Evolutionary conservation across 148 eudicot species (phyloP).

Genomic region (Cornus controversa): DNA sequence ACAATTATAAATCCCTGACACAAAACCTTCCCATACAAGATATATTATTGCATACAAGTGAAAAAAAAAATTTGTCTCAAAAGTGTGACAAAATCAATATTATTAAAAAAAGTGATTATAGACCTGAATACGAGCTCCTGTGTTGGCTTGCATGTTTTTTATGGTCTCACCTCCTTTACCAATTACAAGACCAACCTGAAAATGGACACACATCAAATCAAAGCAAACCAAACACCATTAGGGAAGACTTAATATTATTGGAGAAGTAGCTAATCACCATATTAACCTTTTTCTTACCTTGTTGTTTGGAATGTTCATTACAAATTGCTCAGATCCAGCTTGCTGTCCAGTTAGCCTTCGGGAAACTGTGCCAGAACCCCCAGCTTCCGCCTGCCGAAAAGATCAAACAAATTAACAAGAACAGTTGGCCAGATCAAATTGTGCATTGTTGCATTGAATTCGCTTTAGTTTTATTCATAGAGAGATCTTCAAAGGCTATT

Average conservation of each 20-base stretch:
- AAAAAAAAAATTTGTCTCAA: background rate
- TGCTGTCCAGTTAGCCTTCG: conserved; percentile 50
- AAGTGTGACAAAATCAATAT: background rate
- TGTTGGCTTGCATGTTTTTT: conserved; percentile 72
- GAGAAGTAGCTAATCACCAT: background rate
- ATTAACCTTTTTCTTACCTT: conserved; percentile 44
- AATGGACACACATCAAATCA: background rate
- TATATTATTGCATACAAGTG: too few species aligned
- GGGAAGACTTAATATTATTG: background rate
- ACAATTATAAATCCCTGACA: background rate
- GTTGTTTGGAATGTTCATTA: conserved; percentile 73
- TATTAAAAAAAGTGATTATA: background rate
- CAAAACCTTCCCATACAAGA: background rate
- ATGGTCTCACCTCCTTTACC: conserved; percentile 99
- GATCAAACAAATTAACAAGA: background rate
- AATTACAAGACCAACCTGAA: conserved; percentile 93
- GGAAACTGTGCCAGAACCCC: conserved; percentile 73
- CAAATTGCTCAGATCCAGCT: conserved; percentile 57
- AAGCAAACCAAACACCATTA: conserved; percentile 8
- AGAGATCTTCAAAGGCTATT: background rate
- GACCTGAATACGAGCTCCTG: conserved; percentile 98
- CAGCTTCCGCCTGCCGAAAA: conserved; percentile 68
- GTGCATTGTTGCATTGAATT: too few species aligned
- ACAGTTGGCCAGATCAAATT: background rate
- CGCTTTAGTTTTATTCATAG: too few species aligned